Evolutionary conservation across 208 protist genomes (phyloP).

Genomic region (Strigomonas oncopelti): DNA sequence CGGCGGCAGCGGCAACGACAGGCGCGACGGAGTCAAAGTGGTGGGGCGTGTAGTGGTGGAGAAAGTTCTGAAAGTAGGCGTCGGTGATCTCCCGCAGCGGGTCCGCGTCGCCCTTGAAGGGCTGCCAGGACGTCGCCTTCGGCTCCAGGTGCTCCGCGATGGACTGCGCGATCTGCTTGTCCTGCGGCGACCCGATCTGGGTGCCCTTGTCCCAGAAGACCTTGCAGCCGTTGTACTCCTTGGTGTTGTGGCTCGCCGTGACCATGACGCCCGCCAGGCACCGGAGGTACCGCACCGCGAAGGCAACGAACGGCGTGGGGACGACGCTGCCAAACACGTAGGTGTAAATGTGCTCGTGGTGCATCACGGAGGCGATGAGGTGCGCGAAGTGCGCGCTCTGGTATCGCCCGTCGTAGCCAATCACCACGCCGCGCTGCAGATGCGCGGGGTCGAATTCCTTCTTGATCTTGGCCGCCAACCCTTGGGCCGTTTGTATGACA

Average conservation of each 20-base stretch:
- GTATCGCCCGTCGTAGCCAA: conserved; percentile 96
- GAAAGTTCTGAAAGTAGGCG: conserved; percentile 62
- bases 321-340: conserved; percentile 82
- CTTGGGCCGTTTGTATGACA: conserved; percentile 94
- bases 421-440: conserved; percentile 68
- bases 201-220: conserved; percentile 96
- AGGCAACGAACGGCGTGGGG: conserved; percentile 92
- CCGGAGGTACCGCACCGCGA: conserved; percentile 46
- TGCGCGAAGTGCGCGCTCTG: conserved; percentile 88
- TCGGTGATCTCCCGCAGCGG: conserved; percentile 50
- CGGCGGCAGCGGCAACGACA: conserved; percentile 10
- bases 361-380: conserved; percentile 85
- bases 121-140: conserved; percentile 59
- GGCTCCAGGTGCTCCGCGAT: conserved; percentile 90
- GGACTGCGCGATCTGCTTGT: conserved; percentile 83
- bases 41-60: conserved; percentile 32
- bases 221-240: conserved; percentile 99
- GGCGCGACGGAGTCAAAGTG: conserved; percentile 9
- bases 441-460: conserved; percentile 29
- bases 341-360: conserved; percentile 71
- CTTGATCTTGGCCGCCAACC: conserved; percentile 56
- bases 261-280: conserved; percentile 94
- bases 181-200: conserved; percentile 94
- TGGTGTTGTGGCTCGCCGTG: conserved; percentile 99
- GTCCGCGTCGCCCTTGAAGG: conserved; percentile 42